A percentile compares a stretch with the other conserved stretches of the same genome.
phyloP scores from a whole-genome alignment of 129 eudicot genomes.

The Saussurea involucrata region DNA sequence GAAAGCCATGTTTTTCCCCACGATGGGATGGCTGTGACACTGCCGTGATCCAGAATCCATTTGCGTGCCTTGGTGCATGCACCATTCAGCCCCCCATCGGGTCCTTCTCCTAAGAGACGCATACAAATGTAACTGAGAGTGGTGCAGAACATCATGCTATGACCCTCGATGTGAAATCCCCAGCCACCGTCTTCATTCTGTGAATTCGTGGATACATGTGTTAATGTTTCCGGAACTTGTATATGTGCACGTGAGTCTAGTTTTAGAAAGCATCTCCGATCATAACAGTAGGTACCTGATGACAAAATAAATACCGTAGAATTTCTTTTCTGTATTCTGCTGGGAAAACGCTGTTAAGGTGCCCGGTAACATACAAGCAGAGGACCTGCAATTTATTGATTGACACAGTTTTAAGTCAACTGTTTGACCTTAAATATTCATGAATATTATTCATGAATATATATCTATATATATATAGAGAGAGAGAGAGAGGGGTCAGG shows the following conservation, averaged over 20 bases:
- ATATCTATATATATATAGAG: no score
- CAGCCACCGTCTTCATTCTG: constrained; percentile 47
- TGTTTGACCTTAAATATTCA: no score
- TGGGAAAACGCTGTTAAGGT: constrained; percentile 60
- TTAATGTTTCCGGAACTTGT: neutral
- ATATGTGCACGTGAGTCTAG: neutral
- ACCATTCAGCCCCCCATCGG: constrained; percentile 35
- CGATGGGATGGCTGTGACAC: constrained; percentile 43
- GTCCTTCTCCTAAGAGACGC: constrained; percentile 51
- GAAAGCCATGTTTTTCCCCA: constrained; percentile 56
- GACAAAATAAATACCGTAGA: constrained; percentile 71
- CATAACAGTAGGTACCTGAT: constrained; percentile 50
- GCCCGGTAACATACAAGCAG: constrained; percentile 69
- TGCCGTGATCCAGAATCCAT: constrained; percentile 54
- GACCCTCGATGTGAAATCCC: constrained; percentile 43
- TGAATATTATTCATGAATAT: neutral
- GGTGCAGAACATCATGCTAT: constrained; percentile 42
- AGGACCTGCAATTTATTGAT: constrained; percentile 52
- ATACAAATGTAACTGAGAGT: constrained; percentile 42
- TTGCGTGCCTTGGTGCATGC: constrained; percentile 46
- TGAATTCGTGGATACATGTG: neutral
- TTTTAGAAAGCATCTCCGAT: neutral
- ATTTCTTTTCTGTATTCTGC: constrained; percentile 62
- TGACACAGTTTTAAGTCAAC: neutral
- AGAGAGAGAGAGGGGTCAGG: no score